Evolutionary conservation across 371 early-diverging fungal genomes (phyloP).

Genomic region (Phascolomyces articulosus): DNA sequence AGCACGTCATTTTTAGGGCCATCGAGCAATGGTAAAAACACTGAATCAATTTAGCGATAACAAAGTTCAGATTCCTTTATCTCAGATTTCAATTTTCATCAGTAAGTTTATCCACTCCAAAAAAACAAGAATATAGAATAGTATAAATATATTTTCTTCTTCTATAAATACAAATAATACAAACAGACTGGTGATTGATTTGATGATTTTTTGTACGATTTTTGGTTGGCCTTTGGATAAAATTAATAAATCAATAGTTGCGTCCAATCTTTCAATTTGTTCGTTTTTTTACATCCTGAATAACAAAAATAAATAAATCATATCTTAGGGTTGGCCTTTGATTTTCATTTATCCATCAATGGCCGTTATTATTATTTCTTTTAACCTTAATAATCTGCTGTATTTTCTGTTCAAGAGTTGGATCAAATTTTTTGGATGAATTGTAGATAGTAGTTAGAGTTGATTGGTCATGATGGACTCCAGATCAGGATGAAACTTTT

Average conservation of each 20-base stretch:
- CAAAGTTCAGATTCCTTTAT: slow-evolving; percentile 2
- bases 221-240: background rate
- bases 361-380: no score
- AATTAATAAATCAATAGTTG: background rate
- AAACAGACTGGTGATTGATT: background rate
- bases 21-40: slow-evolving; percentile 11
- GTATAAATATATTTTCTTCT: background rate
- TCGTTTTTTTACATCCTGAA: background rate
- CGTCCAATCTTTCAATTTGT: background rate
- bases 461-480: background rate
- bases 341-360: background rate
- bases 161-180: background rate
- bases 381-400: no score
- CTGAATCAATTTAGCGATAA: background rate
- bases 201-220: background rate
- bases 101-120: background rate
- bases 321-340: no score
- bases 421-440: no score
- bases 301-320: background rate
- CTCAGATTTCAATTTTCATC: background rate
- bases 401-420: no score
- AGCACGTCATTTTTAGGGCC: background rate
- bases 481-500: background rate
- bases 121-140: background rate
- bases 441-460: no score